Evolutionary conservation across 345 rosid species (phyloP).

Genomic region (Pugionium cornutum): DNA sequence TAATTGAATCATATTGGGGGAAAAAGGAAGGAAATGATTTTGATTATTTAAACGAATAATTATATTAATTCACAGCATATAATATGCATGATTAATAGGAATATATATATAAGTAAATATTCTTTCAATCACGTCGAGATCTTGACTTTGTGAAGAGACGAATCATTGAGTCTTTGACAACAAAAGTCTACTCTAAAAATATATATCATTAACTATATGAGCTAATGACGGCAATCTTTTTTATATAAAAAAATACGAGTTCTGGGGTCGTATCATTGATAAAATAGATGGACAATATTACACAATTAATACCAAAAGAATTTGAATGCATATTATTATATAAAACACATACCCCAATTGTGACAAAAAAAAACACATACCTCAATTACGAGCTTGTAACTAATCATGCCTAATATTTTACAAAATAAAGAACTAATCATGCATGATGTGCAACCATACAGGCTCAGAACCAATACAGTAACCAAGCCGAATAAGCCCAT

Average conservation of each 20-base stretch:
- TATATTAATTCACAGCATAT: conserved; percentile 3
- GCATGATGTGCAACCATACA: too few species aligned
- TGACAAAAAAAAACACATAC: too few species aligned
- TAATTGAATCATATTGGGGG: conserved; percentile 20
- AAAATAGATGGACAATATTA: conserved; percentile 2
- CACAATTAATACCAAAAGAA: not conserved
- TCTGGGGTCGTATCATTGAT: conserved; percentile 1
- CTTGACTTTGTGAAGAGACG: conserved; percentile 41
- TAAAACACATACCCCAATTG: too few species aligned
- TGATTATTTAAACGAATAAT: conserved; percentile 22
- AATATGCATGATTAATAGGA: conserved; percentile 34
- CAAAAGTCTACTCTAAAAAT: conserved; percentile 41
- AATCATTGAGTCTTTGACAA: conserved; percentile 44
- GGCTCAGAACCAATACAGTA: too few species aligned
- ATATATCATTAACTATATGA: conserved; percentile 22
- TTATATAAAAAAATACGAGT: not conserved
- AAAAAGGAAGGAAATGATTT: conserved; percentile 8
- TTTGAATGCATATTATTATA: not conserved
- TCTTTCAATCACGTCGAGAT: conserved; percentile 38
- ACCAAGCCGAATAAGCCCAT: too few species aligned
- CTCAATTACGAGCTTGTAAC: too few species aligned
- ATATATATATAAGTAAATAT: conserved; percentile 34
- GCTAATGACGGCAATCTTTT: not conserved
- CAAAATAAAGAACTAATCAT: too few species aligned
- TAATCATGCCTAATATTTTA: too few species aligned